Evolutionary conservation across 208 protist genomes (phyloP).

Genomic region (Leishmania turanica): DNA sequence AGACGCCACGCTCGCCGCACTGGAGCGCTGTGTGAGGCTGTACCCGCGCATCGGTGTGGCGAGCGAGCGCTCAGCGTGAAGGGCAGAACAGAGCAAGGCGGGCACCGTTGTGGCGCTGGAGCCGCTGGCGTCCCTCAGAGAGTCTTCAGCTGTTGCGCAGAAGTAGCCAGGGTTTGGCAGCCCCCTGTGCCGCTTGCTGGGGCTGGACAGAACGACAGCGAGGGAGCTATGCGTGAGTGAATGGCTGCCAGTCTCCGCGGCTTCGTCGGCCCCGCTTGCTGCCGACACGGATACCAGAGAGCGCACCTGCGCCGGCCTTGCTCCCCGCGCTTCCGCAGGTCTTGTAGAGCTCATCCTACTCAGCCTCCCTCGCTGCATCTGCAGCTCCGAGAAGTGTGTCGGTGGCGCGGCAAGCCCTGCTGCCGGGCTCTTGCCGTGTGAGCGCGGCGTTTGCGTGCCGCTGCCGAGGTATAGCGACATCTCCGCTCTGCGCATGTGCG

Average conservation of each 20-base stretch:
- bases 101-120: neutral
- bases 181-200: neutral
- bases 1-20: neutral
- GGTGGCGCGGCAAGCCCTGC: neutral
- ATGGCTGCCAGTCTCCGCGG: neutral
- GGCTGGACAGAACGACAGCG: neutral
- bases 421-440: neutral
- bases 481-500: neutral
- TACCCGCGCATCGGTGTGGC: neutral
- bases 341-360: neutral
- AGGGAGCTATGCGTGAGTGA: neutral
- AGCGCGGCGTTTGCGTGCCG: neutral
- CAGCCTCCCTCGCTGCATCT: neutral
- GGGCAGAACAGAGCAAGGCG: neutral
- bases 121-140: conserved; percentile 1
- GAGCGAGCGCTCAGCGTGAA: conserved; percentile 1
- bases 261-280: neutral
- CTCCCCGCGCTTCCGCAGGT: neutral
- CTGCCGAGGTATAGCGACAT: conserved; percentile 2
- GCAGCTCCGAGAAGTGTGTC: neutral
- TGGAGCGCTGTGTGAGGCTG: neutral
- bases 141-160: neutral
- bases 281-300: neutral
- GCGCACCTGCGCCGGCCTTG: neutral
- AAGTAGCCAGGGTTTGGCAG: neutral